These are phyloP conservation scores for Asterionellopsis glacialis DNA, from an alignment of 108 stramenopile species.

Conservation along the genomic window DNA sequence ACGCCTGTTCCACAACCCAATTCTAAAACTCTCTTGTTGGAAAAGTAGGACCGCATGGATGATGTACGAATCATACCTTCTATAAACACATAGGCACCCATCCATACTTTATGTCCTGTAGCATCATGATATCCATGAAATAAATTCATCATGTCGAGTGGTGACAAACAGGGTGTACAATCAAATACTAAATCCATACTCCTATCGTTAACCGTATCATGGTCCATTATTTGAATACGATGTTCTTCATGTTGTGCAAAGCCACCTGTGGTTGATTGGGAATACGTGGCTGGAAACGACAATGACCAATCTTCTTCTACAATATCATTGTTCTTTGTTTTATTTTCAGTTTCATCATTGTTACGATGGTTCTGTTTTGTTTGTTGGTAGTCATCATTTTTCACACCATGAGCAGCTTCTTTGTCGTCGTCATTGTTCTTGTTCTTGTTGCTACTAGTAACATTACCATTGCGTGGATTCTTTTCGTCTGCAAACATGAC, in stretches of 20 bases:
- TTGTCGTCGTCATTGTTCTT: too few species aligned
- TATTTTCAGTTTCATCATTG: too few species aligned
- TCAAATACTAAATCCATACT: background rate
- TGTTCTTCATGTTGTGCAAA: constrained; percentile 1
- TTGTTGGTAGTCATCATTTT: too few species aligned
- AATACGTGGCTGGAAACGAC: background rate
- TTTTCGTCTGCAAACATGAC: too few species aligned
- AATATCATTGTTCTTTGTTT: background rate
- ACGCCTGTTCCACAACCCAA: constrained; percentile 66
- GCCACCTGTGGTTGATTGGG: background rate
- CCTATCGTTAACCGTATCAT: too few species aligned
- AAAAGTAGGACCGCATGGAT: background rate
- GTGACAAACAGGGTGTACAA: constrained; percentile 25
- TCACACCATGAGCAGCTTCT: too few species aligned
- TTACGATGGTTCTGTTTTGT: too few species aligned
- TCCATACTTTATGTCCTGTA: constrained; percentile 68
- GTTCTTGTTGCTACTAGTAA: too few species aligned
- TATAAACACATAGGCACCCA: constrained; percentile 51
- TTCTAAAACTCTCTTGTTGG: constrained; percentile 31
- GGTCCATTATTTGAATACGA: background rate
- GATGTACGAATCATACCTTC: background rate
- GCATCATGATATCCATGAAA: constrained; percentile 43
- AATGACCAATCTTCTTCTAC: constrained; percentile 11
- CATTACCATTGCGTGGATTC: too few species aligned
- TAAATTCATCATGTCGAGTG: constrained; percentile 70